phyloP scores from a whole-genome alignment of 352 stramenopile genomes.

The Blastocystis sp. region DNA sequence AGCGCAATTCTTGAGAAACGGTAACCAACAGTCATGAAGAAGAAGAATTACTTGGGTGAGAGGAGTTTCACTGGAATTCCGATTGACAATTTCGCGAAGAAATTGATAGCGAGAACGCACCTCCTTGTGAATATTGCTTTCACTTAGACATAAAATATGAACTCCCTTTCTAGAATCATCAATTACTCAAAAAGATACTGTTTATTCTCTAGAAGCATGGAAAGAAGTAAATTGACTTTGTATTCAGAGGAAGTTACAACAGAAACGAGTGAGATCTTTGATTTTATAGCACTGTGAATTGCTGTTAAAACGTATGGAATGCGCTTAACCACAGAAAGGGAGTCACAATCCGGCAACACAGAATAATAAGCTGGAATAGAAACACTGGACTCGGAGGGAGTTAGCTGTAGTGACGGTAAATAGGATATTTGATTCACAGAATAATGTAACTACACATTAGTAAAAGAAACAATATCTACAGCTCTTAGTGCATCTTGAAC shows the following conservation, averaged over 20 bases:
- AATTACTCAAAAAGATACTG: not conserved
- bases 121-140: slow-evolving; percentile 53
- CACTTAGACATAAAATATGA: not conserved
- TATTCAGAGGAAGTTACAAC: slow-evolving; percentile 21
- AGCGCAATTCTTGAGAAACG: not conserved
- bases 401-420: not conserved
- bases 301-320: not conserved
- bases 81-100: not conserved
- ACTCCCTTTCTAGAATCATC: not conserved
- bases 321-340: slow-evolving; percentile 8
- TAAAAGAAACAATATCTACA: not conserved
- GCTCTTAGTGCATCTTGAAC: not conserved
- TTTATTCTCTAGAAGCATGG: slow-evolving; percentile 26
- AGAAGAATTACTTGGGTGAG: not conserved
- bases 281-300: not conserved
- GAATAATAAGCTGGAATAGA: not conserved
- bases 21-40: slow-evolving; percentile 24
- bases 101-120: not conserved
- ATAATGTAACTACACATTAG: not conserved
- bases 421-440: not conserved
- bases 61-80: not conserved
- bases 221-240: slow-evolving; percentile 30
- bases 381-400: not conserved
- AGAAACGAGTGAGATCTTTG: not conserved
- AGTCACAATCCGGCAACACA: not conserved